Conservation (phyloP, 352 stramenopile species). For the Globisporangium alternatum region DNA sequence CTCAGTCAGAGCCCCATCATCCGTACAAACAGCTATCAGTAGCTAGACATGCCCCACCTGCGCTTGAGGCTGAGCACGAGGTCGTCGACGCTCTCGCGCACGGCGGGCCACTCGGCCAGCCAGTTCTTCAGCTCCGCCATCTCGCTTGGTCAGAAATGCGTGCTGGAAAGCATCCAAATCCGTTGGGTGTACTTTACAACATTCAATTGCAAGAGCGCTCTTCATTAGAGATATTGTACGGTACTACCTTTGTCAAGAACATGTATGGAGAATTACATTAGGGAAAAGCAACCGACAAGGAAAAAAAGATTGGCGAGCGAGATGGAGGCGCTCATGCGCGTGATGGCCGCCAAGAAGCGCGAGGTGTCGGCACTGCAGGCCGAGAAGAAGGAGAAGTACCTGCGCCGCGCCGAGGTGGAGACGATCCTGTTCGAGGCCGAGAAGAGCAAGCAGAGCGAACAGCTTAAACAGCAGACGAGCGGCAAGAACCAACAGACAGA, state of each 20-base stretch:
- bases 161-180: conserved; percentile 1
- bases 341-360: conserved; percentile 84
- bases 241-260: background rate
- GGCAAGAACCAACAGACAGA: conserved; percentile 9
- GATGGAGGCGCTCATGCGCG: conserved; percentile 72
- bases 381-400: conserved; percentile 75
- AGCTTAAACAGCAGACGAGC: conserved; percentile 8
- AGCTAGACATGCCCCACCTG: conserved; percentile 28
- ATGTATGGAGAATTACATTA: conserved; percentile 1
- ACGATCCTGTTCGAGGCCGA: conserved; percentile 35
- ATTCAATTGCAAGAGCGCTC: background rate
- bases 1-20: conserved; percentile 4
- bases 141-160: background rate
- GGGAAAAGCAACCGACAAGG: background rate
- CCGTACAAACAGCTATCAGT: background rate
- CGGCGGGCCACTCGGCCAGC: conserved; percentile 75
- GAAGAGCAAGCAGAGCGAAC: conserved; percentile 20
- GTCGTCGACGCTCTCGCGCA: conserved; percentile 64
- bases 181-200: background rate
- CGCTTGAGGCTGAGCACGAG: conserved; percentile 81
- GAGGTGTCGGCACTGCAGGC: conserved; percentile 53
- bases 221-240: background rate
- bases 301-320: background rate
- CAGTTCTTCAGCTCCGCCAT: conserved; percentile 55
- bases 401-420: conserved; percentile 75